These are phyloP conservation scores for Fusarium staphyleae DNA, from an alignment of 2,329 filamentous ascomycete species.

Conservation along the genomic window DNA sequence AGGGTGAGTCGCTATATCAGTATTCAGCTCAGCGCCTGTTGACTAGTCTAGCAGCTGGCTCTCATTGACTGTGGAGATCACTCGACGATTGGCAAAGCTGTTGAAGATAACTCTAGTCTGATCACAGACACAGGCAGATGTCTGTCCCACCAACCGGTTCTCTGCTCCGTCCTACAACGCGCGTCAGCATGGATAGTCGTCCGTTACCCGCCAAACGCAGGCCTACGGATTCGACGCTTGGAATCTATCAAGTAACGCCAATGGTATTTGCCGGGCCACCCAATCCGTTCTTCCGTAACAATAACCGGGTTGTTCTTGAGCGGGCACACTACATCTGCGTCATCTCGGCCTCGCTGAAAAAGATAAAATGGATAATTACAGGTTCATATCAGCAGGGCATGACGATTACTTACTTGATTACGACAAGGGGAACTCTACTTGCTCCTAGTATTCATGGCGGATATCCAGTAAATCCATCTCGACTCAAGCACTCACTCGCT, in stretches of 20 bases:
- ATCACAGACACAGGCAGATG: not conserved
- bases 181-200: constrained; percentile 14
- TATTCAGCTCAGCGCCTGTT: not conserved
- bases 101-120: not conserved
- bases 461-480: not conserved
- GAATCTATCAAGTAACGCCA: constrained; percentile 14
- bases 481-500: not conserved
- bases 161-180: constrained; percentile 1
- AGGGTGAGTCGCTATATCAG: not conserved
- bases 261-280: constrained; percentile 25
- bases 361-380: constrained; percentile 1
- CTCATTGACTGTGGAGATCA: constrained; percentile 2
- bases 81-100: constrained; percentile 7
- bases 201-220: constrained; percentile 8
- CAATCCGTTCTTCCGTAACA: constrained; percentile 30
- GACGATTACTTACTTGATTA: not conserved
- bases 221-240: constrained; percentile 1
- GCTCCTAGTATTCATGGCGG: not conserved
- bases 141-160: constrained; percentile 17
- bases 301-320: constrained; percentile 17
- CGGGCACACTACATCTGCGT: constrained; percentile 6
- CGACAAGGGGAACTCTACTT: not conserved
- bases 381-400: not conserved
- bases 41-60: not conserved
- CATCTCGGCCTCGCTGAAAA: constrained; percentile 18